These are phyloP conservation scores for Alternaria sp. DNA, from an alignment of 2,329 filamentous ascomycete genomes.

Conservation along the genomic window DNA sequence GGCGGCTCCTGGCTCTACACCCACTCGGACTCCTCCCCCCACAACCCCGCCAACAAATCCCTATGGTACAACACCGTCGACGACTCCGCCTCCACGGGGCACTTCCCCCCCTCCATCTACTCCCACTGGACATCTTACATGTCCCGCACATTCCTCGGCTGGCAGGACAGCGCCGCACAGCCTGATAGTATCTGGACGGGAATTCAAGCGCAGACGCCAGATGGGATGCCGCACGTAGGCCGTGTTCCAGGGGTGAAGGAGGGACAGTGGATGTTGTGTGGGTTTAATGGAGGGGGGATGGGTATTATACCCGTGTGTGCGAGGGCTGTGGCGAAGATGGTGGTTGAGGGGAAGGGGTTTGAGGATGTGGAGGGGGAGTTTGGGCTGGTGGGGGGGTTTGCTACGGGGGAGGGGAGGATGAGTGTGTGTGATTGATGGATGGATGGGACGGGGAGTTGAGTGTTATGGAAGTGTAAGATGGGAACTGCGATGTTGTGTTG, in stretches of 20 bases:
- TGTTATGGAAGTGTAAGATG: background rate
- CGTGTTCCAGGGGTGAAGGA: background rate
- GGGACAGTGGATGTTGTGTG: background rate
- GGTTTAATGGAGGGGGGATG: background rate
- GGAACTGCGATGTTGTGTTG: too few relatives aligned
- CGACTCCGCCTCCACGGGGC: accelerated
- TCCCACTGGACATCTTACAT: background rate
- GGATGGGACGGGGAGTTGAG: too few relatives aligned
- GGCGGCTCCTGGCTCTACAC: background rate
- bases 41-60: background rate
- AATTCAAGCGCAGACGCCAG: background rate
- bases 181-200: background rate
- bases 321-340: background rate
- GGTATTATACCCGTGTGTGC: background rate
- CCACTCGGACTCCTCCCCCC: too few relatives aligned
- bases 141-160: background rate
- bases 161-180: background rate
- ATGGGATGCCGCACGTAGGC: background rate
- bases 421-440: too few relatives aligned
- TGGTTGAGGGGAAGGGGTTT: background rate
- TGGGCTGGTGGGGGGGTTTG: background rate
- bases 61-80: background rate
- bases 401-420: background rate
- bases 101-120: background rate
- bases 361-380: background rate